Evolutionary conservation across 1,284 basidiomycete species (phyloP).

Genomic region (Ustilago trichophora): DNA sequence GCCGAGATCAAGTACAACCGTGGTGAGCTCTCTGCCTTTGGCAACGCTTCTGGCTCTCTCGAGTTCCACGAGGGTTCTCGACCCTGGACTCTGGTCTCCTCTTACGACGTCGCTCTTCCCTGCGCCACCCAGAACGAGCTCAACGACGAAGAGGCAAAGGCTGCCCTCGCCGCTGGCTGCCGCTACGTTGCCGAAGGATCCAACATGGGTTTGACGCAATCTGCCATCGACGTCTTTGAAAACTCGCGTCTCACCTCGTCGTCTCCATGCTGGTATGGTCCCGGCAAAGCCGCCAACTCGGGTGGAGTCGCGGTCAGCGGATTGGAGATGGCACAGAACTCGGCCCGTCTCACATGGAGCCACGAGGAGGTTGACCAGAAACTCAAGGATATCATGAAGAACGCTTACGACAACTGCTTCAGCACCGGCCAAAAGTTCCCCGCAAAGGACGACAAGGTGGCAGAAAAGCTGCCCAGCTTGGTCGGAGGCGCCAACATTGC

Average conservation of each 20-base stretch:
- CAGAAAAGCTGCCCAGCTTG: constrained; percentile 70
- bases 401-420: constrained; percentile 75
- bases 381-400: constrained; percentile 79
- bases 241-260: constrained; percentile 70
- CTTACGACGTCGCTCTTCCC: constrained; percentile 77
- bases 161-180: constrained; percentile 76
- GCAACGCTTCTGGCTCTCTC: constrained; percentile 36
- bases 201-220: constrained; percentile 70
- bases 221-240: constrained; percentile 80
- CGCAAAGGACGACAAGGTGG: constrained; percentile 68
- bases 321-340: constrained; percentile 79
- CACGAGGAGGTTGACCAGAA: constrained; percentile 76
- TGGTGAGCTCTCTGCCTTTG: constrained; percentile 68
- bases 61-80: constrained; percentile 69
- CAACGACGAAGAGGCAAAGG: constrained; percentile 76
- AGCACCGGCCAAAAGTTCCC: constrained; percentile 74
- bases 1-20: constrained; percentile 75
- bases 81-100: constrained; percentile 78
- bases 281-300: constrained; percentile 58
- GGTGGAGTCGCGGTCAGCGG: constrained; percentile 72
- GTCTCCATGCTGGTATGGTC: constrained; percentile 49
- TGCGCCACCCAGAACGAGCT: constrained; percentile 84
- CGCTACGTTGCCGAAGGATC: constrained; percentile 81
- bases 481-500: constrained; percentile 80
- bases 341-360: constrained; percentile 74